These are phyloP conservation scores for Chrysosporium queenslandicum DNA, from an alignment of 2,329 filamentous ascomycete species.

Conservation along the genomic window DNA sequence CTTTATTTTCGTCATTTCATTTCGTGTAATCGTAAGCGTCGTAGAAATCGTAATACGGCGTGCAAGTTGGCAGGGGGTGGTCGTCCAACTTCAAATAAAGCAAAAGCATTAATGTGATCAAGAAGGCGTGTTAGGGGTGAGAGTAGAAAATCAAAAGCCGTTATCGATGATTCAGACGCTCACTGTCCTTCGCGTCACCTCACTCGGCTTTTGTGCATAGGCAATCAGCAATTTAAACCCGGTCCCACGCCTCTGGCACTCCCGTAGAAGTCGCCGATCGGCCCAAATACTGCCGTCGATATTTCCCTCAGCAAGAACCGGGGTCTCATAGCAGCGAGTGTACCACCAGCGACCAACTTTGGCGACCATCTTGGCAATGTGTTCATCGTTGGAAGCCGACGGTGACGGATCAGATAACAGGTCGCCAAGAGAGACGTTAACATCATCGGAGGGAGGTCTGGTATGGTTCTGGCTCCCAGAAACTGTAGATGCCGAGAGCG, in stretches of 20 bases:
- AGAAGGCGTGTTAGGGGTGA: too few relatives aligned
- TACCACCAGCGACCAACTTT: slow-evolving; percentile 96
- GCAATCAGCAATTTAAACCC: slow-evolving; percentile 87
- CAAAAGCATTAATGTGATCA: too few relatives aligned
- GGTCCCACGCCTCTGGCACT: slow-evolving; percentile 78
- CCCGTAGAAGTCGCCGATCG: slow-evolving; percentile 62
- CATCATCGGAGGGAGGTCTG: slow-evolving; percentile 31
- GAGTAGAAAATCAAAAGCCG: slow-evolving; percentile 1
- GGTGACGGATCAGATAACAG: slow-evolving; percentile 63
- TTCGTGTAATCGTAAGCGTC: slow-evolving; percentile 12
- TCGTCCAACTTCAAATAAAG: not conserved
- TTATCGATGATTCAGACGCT: slow-evolving; percentile 29
- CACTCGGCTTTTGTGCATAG: slow-evolving; percentile 68
- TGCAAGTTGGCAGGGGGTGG: not conserved
- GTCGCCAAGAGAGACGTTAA: slow-evolving; percentile 49
- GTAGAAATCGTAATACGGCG: slow-evolving; percentile 7
- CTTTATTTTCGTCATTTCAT: slow-evolving; percentile 6
- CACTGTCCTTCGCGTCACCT: slow-evolving; percentile 35
- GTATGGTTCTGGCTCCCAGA: slow-evolving; percentile 16
- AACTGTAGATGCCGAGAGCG: slow-evolving; percentile 19
- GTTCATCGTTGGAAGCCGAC: slow-evolving; percentile 63
- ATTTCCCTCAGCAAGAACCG: slow-evolving; percentile 42
- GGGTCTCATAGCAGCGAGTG: slow-evolving; percentile 75
- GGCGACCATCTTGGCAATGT: slow-evolving; percentile 84
- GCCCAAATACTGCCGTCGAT: slow-evolving; percentile 63